Conservation (phyloP, 257 asterid species). For the Cynanchum wilfordii region DNA sequence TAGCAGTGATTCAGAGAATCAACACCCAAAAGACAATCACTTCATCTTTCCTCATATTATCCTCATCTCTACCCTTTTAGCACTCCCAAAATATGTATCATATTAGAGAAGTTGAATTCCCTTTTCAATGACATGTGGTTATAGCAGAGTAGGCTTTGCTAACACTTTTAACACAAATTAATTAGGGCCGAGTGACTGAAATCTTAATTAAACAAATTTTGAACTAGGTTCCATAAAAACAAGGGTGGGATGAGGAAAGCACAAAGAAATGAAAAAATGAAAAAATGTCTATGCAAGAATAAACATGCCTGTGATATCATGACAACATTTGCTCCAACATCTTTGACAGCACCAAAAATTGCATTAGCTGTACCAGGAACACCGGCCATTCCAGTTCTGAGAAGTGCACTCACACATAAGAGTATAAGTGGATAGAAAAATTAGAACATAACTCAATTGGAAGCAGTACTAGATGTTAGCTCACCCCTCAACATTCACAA, state of each 20-base stretch:
- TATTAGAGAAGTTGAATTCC: neutral
- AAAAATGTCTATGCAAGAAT: neutral
- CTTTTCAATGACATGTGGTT: neutral
- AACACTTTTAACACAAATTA: neutral
- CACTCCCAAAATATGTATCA: neutral
- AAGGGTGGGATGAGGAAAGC: neutral
- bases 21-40: neutral
- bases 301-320: constrained; percentile 89
- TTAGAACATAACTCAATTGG: neutral
- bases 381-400: constrained; percentile 99
- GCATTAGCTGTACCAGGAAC: constrained; percentile 97
- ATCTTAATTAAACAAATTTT: neutral
- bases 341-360: constrained; percentile 90
- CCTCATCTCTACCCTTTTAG: neutral
- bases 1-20: neutral
- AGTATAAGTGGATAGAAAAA: neutral
- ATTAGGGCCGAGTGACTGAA: neutral
- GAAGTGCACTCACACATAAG: constrained; percentile 20
- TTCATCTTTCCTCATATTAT: neutral
- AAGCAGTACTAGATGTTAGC: constrained; percentile 16
- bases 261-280: neutral
- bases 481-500: constrained; percentile 97
- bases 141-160: neutral
- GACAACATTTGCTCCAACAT: constrained; percentile 94
- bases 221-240: neutral